These are phyloP conservation scores for Fomitopsis schrenkii DNA, from an alignment of 1,284 basidiomycete genomes.

Conservation along the genomic window DNA sequence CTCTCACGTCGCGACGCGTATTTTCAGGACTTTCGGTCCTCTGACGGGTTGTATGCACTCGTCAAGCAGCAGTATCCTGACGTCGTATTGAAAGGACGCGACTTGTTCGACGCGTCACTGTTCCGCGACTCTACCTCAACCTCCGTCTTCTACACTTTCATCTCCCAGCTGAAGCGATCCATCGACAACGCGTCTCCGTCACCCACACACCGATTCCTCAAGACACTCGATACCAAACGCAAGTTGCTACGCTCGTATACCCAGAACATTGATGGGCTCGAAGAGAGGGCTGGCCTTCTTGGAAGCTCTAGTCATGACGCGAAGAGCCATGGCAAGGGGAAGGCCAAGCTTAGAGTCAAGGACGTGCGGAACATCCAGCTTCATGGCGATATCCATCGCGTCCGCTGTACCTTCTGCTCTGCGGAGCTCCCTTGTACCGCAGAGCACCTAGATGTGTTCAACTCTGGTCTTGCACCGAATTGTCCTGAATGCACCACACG, in stretches of 20 bases:
- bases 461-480: constrained; percentile 67
- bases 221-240: constrained; percentile 78
- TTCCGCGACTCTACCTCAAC: constrained; percentile 86
- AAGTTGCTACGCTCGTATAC: constrained; percentile 89
- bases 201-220: constrained; percentile 86
- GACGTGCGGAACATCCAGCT: constrained; percentile 84
- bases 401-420: constrained; percentile 81
- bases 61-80: constrained; percentile 84
- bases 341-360: constrained; percentile 58
- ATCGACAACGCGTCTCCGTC: constrained; percentile 81
- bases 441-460: constrained; percentile 61
- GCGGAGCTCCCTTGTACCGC: constrained; percentile 66
- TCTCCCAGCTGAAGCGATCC: constrained; percentile 82
- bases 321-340: constrained; percentile 52
- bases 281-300: constrained; percentile 75
- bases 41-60: constrained; percentile 83
- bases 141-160: constrained; percentile 91
- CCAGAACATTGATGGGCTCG: constrained; percentile 94
- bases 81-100: constrained; percentile 81
- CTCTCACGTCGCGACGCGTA: background rate
- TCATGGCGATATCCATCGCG: constrained; percentile 89
- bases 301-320: constrained; percentile 55
- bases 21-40: constrained; percentile 82
- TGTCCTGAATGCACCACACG: constrained; percentile 80
- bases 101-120: constrained; percentile 85